These are phyloP conservation scores for Epipyxis sp. DNA, from an alignment of 108 stramenopile genomes.

Conservation along the genomic window DNA sequence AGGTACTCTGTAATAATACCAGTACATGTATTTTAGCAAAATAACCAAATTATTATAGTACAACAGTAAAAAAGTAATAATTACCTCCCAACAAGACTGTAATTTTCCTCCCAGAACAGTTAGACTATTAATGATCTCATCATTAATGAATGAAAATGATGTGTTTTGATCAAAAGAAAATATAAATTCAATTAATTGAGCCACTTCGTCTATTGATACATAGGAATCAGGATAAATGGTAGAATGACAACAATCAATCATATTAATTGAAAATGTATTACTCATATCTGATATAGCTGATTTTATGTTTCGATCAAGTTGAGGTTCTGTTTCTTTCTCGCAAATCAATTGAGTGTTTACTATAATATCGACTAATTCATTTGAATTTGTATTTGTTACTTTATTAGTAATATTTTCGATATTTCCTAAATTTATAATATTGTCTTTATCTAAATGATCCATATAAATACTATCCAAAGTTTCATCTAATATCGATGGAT, in stretches of 20 bases:
- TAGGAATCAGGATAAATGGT: background rate
- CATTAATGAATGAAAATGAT: background rate
- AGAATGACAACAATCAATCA: too few relatives aligned
- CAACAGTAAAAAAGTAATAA: too few relatives aligned
- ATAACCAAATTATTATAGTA: too few relatives aligned
- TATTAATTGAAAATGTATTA: too few relatives aligned
- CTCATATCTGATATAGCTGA: background rate
- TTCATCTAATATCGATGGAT: background rate
- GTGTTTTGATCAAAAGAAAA: background rate
- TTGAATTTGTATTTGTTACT: background rate
- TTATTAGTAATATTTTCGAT: background rate
- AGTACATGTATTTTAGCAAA: too few relatives aligned
- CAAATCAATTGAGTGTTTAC: background rate
- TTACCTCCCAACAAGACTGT: conserved; percentile 1
- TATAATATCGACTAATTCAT: background rate
- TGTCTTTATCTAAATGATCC: background rate
- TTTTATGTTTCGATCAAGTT: background rate
- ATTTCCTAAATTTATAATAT: background rate
- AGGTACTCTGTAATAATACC: too few relatives aligned
- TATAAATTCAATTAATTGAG: background rate
- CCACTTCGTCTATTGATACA: background rate
- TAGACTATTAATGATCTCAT: background rate
- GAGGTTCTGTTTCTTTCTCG: background rate
- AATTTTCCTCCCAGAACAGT: background rate
- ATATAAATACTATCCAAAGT: background rate